These are phyloP conservation scores for Trametes polyzona DNA, from an alignment of 1,284 basidiomycete genomes.

Conservation along the genomic window DNA sequence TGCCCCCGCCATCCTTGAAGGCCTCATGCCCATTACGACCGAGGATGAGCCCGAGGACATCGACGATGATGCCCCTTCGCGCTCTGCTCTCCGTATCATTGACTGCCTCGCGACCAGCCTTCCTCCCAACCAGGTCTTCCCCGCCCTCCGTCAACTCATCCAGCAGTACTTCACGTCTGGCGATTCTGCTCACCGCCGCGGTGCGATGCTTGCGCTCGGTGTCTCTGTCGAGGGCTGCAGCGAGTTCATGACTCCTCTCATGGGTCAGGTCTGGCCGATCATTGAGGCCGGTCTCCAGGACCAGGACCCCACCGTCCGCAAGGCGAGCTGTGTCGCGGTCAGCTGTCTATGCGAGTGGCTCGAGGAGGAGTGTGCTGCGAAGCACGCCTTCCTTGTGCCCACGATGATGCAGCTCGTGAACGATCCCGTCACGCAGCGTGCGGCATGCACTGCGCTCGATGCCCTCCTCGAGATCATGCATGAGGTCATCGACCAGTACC, in stretches of 20 bases:
- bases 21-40: conserved; percentile 92
- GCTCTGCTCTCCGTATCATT: conserved; percentile 94
- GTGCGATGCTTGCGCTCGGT: conserved; percentile 95
- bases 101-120: conserved; percentile 94
- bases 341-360: conserved; percentile 99
- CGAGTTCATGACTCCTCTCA: conserved; percentile 96
- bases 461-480: conserved; percentile 96
- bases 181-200: conserved; percentile 84
- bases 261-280: conserved; percentile 93
- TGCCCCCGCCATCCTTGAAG: conserved; percentile 86
- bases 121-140: conserved; percentile 97
- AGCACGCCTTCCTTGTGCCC: conserved; percentile 89
- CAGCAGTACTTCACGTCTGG: conserved; percentile 82
- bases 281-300: conserved; percentile 92
- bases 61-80: conserved; percentile 90
- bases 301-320: conserved; percentile 84
- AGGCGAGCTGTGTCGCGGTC: conserved; percentile 93
- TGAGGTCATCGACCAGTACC: conserved; percentile 89
- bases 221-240: conserved; percentile 98
- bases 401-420: conserved; percentile 91
- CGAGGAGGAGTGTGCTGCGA: conserved; percentile 89
- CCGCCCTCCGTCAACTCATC: conserved; percentile 84
- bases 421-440: conserved; percentile 86
- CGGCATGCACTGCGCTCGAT: conserved; percentile 96
- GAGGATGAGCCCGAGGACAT: conserved; percentile 90